Evolutionary conservation across 352 stramenopile species (phyloP), one percentile per base, ranked within the genome.

Genomic region (Discostella stelligera): DNA sequence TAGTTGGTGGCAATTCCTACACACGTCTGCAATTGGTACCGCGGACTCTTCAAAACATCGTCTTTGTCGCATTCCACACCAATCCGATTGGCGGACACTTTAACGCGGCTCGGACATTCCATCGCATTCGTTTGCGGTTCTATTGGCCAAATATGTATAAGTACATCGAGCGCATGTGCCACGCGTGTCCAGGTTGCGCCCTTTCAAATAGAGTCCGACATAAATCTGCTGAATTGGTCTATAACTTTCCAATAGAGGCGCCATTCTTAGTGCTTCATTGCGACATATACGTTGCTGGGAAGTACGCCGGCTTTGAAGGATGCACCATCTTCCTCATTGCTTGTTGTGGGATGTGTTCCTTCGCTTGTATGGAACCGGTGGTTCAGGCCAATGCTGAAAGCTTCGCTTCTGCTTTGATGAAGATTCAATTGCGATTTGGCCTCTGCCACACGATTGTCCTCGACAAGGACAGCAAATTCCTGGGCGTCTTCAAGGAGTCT

Each of bases 321-420:
- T 63, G 4, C 10, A 30, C 44, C 3, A 14, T 39, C 10, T 63
- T 21, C 16, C 14, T 63, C 0, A 11, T 46, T 3, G 27, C 55
- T 9, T 63, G 55, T 49, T 63, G 55, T 25, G 55, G 55, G 5
- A 63, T 63, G 55, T 63, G 27, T 23, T 49, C 3, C 55, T 30
- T n/a, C n/a, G n/a, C n/a, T n/a, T n/a, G n/a, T n/a, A n/a, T n/a
- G n/a, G n/a, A n/a, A n/a, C n/a, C n/a, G 4, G 55, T 63, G 2
- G n/a, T 8, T 8, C 18, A 44, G 4, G 55, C 55, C 14, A 37
- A 63, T 49, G 21, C 55, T 20, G 48, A 9, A 0, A 39, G 25
- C 3, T 63, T 63, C 16, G 23, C 55, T 11, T 48, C 55, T 16
- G 55, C 27, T 21, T 23, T 48, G 3, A 63, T 63, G 55, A 63